These are phyloP conservation scores for Phytophthora gonapodyides DNA, from an alignment of 352 stramenopile species.

Conservation along the genomic window DNA sequence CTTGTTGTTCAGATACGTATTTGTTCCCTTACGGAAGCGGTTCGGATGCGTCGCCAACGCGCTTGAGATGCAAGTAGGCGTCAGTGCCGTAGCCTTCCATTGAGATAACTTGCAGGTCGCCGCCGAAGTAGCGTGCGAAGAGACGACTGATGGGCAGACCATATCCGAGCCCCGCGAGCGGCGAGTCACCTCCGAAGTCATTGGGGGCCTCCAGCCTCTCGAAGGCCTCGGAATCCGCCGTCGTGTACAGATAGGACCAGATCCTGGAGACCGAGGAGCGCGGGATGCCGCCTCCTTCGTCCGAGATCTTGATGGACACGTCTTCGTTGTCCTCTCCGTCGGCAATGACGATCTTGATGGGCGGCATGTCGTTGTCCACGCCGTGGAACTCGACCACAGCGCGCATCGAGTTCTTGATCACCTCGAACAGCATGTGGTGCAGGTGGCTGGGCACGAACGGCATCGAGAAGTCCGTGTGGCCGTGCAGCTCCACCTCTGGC, in stretches of 20 bases:
- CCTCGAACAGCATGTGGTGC: constrained; percentile 99
- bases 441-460: constrained; percentile 96
- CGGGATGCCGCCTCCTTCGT: constrained; percentile 99
- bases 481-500: constrained; percentile 98
- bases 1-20: background rate
- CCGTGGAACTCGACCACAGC: constrained; percentile 98
- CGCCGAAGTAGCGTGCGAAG: constrained; percentile 99
- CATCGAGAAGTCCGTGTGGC: constrained; percentile 98
- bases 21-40: constrained; percentile 64
- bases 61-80: constrained; percentile 94
- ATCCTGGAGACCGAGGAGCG: constrained; percentile 98
- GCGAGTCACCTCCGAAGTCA: constrained; percentile 88
- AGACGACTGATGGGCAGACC: constrained; percentile 95
- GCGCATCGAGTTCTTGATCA: constrained; percentile 99
- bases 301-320: constrained; percentile 99
- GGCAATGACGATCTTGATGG: constrained; percentile 99
- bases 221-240: constrained; percentile 94
- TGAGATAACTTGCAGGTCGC: constrained; percentile 99
- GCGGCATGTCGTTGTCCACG: constrained; percentile 97
- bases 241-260: constrained; percentile 99
- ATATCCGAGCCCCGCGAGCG: constrained; percentile 96
- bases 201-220: constrained; percentile 88
- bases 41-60: constrained; percentile 90
- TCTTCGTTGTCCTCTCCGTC: constrained; percentile 99
- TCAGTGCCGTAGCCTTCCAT: constrained; percentile 99